These are phyloP conservation scores for Monsonia emarginata DNA, from an alignment of 441 rosid genomes.

Conservation along the genomic window DNA sequence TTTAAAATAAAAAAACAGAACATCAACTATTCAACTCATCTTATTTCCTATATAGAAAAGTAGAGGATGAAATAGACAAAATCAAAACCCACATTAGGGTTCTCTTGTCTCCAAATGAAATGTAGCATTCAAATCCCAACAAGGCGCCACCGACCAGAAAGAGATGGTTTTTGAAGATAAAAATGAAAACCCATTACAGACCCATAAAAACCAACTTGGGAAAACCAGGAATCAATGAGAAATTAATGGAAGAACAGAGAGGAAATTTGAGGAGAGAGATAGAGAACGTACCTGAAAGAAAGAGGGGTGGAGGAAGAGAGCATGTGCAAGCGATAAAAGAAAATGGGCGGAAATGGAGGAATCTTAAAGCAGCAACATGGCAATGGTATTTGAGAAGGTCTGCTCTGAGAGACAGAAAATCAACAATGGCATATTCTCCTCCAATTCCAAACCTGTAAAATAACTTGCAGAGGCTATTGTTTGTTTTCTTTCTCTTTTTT, in stretches of 20 bases:
- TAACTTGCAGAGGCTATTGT: neutral
- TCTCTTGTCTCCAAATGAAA: neutral
- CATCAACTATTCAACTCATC: no score
- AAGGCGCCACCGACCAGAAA: neutral
- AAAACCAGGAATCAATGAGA: neutral
- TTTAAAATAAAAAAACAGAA: neutral
- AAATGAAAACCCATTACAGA: neutral
- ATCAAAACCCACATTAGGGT: neutral
- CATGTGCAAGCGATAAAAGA: conserved; percentile 9
- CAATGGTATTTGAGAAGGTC: conserved; percentile 28
- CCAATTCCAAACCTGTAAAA: neutral
- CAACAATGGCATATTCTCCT: conserved; percentile 33
- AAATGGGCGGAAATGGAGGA: neutral
- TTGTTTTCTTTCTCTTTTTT: neutral
- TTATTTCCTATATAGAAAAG: no score
- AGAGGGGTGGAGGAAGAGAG: conserved; percentile 4
- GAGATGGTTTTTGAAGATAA: neutral
- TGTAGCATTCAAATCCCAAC: neutral
- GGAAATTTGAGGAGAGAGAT: neutral
- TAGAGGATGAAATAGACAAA: neutral
- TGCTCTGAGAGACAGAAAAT: conserved; percentile 15
- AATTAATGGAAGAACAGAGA: neutral
- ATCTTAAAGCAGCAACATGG: conserved; percentile 7
- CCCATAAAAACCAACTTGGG: neutral
- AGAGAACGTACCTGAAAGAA: conserved; percentile 19